Evolutionary conservation across 305 asterid species (phyloP), one percentile per base, ranked within the genome.

Genomic region (Solanum hybrid): DNA sequence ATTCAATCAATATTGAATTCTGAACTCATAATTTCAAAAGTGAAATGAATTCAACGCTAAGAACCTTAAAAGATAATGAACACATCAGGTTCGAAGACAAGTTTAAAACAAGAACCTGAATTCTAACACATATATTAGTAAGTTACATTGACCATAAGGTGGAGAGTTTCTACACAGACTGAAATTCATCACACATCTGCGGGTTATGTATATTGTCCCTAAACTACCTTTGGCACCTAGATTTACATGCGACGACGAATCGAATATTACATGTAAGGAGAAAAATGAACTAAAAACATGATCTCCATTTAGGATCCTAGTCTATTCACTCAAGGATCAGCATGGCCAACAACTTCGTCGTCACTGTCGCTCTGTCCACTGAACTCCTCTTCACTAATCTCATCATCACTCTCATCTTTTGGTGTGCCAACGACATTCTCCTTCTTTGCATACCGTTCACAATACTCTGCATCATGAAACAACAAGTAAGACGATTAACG

Each of bases 371-470:
- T 94, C 75, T 91, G 92, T 26, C 96, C 97, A 24, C 97, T 93
- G 86, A 80, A 89, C 75, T 91, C 93, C 90, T 92, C 95, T 7
- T 93, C 93, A 20, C 93, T 93, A 36, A 90, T 93, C 73, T 95
- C 99, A 8, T 94, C 97, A 0, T 94, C 98, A 20, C 96, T 95
- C n/a, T 92, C 96, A 78, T 97, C 96, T 17, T 94, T 88, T 84
- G 86, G 56, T 32, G 90, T 89, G 64, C 92, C 92, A 12, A 84
- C 91, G 4, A 92, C 72, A 86, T 93, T 92, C 91, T 95, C 96
- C 95, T 94, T 93, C 98, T 97, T 96, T 1, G 98, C 98, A 16
- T 96, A 95, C 75, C 96, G 97, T 34, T 97, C 97, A 32, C 98
- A 95, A 69, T 95, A 96, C 92, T 97, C 99, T 97, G 95, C 56